Evolutionary conservation across 31 red algal genomes (phyloP), one percentile per base, ranked within the genome.

Genomic region (Bonnemaisonia californica): DNA sequence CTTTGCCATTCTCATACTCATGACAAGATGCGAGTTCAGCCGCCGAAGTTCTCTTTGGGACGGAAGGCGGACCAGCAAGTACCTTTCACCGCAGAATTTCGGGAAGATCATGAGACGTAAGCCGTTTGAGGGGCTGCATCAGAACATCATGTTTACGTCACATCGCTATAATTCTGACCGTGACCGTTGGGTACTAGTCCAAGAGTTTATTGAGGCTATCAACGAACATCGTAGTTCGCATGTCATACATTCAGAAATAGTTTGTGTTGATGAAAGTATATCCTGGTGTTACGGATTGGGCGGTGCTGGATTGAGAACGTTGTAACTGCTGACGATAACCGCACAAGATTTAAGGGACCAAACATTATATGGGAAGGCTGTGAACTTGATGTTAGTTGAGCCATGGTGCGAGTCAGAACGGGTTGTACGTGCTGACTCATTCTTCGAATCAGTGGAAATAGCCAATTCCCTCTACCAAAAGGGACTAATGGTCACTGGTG

Each of bases 221-320:
- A 71, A 36, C 42, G 32, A 21, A 41, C 68, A 41, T 41, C 36
- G 13, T 18, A 11, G 12, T 38, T 26, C 13, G 11, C 11, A 26
- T 9, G 68, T 71, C 29, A 71, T 41, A 26, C 36, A 0, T 41
- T 36, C 68, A 23, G 33, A 71, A 0, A 0, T 12, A 13, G 42
- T 71, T 36, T 71, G 68, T 27, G 34, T 42, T 18, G 68, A 71
- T 71, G 68, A 71, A 18, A 71, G 33, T 16, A 71, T 71, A 26
- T 71, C 68, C 16, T 41, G 68, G 28, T 71, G 33, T 13, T 42
- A 71, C 26, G 36, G 68, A 42, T 16, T 71, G 16, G 68, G 68
- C 9, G 68, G 68, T 16, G 36, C 26, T 71, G 68, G 68, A 71
- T 71, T 71, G 0, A 19, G 13, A 41, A 23, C 26, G 28, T 16